Conservation (phyloP, 768 basidiomycete species). For the Pleurotus cornucopiae region DNA sequence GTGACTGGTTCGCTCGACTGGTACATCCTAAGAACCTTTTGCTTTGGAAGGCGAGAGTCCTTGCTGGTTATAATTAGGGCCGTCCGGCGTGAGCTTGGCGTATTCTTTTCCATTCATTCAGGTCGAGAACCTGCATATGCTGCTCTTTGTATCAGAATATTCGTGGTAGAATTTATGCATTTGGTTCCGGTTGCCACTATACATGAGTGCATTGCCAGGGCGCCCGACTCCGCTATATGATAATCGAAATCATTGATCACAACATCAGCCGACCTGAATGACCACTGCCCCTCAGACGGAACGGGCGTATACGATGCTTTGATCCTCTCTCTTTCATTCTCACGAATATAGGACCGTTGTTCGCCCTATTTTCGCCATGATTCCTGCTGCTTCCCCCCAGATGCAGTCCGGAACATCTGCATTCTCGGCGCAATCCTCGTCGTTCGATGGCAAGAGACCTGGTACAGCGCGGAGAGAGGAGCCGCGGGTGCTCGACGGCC, state of each 20-base stretch:
- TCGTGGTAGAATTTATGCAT: too few relatives aligned
- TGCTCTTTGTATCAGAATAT: too few relatives aligned
- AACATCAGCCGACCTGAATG: not conserved
- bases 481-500: slow-evolving; percentile 33
- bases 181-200: slow-evolving; percentile 1
- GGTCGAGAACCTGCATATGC: too few relatives aligned
- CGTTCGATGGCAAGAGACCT: slow-evolving; percentile 32
- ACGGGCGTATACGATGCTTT: slow-evolving; percentile 1
- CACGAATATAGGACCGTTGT: slow-evolving; percentile 12
- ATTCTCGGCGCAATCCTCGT: slow-evolving; percentile 20
- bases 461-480: slow-evolving; percentile 41
- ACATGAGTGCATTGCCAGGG: not conserved
- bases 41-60: slow-evolving; percentile 10
- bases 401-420: slow-evolving; percentile 18
- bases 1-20: slow-evolving; percentile 34
- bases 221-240: not conserved
- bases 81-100: too few relatives aligned
- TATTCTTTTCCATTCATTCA: too few relatives aligned
- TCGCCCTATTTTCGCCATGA: slow-evolving; percentile 16
- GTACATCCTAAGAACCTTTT: slow-evolving; percentile 21
- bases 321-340: slow-evolving; percentile 10
- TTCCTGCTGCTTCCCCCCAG: slow-evolving; percentile 11
- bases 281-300: not conserved
- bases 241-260: too few relatives aligned
- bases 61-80: too few relatives aligned